Evolutionary conservation across 768 basidiomycete species (phyloP).

Genomic region (Mycena leptocephala): DNA sequence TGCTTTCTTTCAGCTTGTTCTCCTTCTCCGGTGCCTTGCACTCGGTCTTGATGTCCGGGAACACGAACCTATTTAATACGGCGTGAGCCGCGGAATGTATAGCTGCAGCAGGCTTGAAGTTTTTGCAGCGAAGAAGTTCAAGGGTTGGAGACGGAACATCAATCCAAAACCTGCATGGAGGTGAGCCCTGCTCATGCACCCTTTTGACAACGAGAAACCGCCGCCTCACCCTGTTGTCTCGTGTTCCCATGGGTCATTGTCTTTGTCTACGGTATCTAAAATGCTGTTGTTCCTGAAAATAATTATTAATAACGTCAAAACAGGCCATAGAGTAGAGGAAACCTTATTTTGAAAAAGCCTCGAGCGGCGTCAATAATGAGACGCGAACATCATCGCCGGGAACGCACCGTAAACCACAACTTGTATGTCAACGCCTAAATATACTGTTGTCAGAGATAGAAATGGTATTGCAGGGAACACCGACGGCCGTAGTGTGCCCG

Average conservation of each 20-base stretch:
- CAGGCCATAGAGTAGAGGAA: neutral
- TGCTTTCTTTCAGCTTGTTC: constrained; percentile 66
- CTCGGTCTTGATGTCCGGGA: constrained; percentile 85
- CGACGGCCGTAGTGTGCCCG: constrained; percentile 82
- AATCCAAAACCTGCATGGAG: constrained; percentile 59
- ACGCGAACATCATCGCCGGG: neutral
- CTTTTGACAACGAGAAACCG: neutral
- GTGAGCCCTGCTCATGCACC: constrained; percentile 55
- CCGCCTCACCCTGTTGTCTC: constrained; percentile 71
- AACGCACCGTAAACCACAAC: constrained; percentile 83
- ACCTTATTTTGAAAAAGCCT: constrained; percentile 91
- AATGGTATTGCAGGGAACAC: constrained; percentile 42
- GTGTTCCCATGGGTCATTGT: constrained; percentile 84
- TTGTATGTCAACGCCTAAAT: constrained; percentile 72
- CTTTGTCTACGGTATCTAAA: constrained; percentile 84
- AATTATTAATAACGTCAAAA: neutral
- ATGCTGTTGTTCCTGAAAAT: constrained; percentile 69
- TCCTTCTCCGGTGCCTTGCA: constrained; percentile 89
- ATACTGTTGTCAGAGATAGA: neutral
- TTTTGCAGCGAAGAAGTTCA: constrained; percentile 64
- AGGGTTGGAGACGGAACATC: constrained; percentile 68
- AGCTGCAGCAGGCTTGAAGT: constrained; percentile 80
- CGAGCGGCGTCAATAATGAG: neutral
- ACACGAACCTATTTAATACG: constrained; percentile 81
- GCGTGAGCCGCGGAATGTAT: constrained; percentile 93